phyloP scores from a whole-genome alignment of 495 filamentous ascomycete species.

The Articulospora tetracladia region DNA sequence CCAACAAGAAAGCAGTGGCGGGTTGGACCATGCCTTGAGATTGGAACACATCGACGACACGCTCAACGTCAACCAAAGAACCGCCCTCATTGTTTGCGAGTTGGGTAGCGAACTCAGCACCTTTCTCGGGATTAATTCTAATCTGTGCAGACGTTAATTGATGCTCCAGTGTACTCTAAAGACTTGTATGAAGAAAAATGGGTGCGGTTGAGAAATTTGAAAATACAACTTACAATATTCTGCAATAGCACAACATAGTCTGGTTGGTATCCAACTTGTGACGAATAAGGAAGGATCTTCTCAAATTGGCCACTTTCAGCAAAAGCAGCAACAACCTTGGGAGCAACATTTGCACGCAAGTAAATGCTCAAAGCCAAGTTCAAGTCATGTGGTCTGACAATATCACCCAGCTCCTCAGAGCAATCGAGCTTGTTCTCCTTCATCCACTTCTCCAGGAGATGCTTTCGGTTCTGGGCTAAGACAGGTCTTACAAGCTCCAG shows the following conservation, averaged over 20 bases:
- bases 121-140: conserved; percentile 80
- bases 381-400: conserved; percentile 85
- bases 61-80: conserved; percentile 85
- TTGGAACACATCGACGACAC: conserved; percentile 95
- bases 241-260: conserved; percentile 89
- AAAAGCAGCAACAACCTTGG: conserved; percentile 91
- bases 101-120: conserved; percentile 84
- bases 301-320: conserved; percentile 97
- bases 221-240: conserved; percentile 45
- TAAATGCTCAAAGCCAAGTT: conserved; percentile 83
- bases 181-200: neutral
- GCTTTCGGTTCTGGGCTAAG: conserved; percentile 87
- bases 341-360: conserved; percentile 76
- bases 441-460: conserved; percentile 96
- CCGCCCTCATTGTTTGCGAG: conserved; percentile 84
- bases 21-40: conserved; percentile 97
- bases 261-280: conserved; percentile 77
- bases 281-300: conserved; percentile 86
- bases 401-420: conserved; percentile 93
- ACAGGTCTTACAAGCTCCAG: conserved; percentile 92
- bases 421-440: conserved; percentile 91
- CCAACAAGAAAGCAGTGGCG: conserved; percentile 93
- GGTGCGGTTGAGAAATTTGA: neutral
- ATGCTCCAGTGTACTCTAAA: neutral
- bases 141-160: neutral